Evolutionary conservation across 2,329 filamentous ascomycete genomes (phyloP).

Genomic region (Arthroderma uncinatum): DNA sequence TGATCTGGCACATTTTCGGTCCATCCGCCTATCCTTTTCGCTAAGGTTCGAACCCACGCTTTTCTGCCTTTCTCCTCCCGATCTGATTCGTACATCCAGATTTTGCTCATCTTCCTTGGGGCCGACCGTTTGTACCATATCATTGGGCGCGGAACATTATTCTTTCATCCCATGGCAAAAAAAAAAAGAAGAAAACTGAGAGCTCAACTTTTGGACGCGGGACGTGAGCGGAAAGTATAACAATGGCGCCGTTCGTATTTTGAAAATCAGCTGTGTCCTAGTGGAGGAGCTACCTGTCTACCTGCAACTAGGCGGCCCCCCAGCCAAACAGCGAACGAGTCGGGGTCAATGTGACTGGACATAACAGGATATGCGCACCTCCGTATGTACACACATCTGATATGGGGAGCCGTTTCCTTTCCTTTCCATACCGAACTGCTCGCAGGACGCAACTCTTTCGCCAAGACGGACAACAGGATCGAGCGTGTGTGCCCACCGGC

Average conservation of each 20-base stretch:
- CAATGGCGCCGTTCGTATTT: not conserved
- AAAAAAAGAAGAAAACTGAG: not conserved
- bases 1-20: conserved; percentile 1
- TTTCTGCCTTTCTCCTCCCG: not conserved
- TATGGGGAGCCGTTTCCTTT: not conserved
- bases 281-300: not conserved
- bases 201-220: not conserved
- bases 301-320: not conserved
- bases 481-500: not conserved
- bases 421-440: not conserved
- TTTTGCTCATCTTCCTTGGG: not conserved
- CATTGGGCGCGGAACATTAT: not conserved
- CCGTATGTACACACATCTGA: not conserved
- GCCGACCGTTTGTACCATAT: not conserved
- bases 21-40: not conserved
- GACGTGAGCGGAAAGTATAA: not conserved
- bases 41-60: conserved; percentile 1
- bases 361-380: not conserved
- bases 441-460: not conserved
- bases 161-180: not conserved
- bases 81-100: not conserved
- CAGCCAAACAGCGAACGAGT: not conserved
- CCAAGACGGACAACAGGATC: conserved; percentile 4
- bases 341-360: not conserved
- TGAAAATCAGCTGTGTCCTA: not conserved